Conservation (phyloP, 768 basidiomycete genomes). For the Pleurotus sapidus region DNA sequence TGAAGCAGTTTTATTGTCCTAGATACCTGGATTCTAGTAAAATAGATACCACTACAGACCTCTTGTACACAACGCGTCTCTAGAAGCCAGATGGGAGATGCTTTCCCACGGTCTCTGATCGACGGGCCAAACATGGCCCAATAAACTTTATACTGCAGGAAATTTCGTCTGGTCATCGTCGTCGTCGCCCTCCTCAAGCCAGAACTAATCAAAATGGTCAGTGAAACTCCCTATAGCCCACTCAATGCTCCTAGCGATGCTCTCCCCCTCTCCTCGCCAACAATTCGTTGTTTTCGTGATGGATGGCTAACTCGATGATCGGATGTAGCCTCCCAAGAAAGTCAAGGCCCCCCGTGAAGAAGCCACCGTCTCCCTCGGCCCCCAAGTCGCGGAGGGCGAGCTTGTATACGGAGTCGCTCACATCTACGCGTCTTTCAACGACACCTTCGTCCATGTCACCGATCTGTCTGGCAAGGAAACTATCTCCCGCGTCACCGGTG, state of each 20-base stretch:
- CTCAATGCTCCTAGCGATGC: not conserved
- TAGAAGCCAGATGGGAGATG: too few species aligned
- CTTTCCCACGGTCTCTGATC: too few species aligned
- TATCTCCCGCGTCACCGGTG: slow-evolving; percentile 96
- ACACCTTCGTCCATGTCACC: slow-evolving; percentile 99
- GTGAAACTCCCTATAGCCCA: slow-evolving; percentile 15
- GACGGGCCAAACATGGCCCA: not conserved
- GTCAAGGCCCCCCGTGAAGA: slow-evolving; percentile 76
- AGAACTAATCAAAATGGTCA: slow-evolving; percentile 35
- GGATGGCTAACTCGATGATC: slow-evolving; percentile 49
- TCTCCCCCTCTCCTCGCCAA: slow-evolving; percentile 1
- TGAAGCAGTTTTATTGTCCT: too few species aligned
- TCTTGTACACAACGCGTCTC: too few species aligned
- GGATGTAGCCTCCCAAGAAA: slow-evolving; percentile 85
- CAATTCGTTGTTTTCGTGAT: slow-evolving; percentile 21
- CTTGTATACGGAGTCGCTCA: slow-evolving; percentile 97
- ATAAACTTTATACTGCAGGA: not conserved
- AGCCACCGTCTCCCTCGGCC: slow-evolving; percentile 87
- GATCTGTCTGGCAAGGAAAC: slow-evolving; percentile 99
- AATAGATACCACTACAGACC: too few species aligned
- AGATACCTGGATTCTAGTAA: too few species aligned
- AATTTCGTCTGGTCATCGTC: slow-evolving; percentile 18
- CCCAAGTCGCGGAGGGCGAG: slow-evolving; percentile 94
- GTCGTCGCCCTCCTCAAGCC: slow-evolving; percentile 31
- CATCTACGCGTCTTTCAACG: slow-evolving; percentile 99